phyloP scores from a whole-genome alignment of 106 monocot species.

The Dendrobium huoshanense region DNA sequence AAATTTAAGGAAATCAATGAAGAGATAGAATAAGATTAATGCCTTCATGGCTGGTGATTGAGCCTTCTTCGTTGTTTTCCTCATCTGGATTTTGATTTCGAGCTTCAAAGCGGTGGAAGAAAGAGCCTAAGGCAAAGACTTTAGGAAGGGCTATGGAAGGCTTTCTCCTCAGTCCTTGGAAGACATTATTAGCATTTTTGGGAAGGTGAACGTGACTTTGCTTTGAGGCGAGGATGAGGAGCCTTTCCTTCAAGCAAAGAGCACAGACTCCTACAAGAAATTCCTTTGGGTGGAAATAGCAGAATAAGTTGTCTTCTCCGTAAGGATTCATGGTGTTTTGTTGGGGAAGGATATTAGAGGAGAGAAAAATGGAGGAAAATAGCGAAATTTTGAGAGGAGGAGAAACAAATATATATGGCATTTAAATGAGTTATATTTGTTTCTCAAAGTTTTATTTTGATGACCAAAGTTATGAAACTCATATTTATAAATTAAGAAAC shows the following conservation, averaged over 20 bases:
- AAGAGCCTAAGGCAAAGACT: constrained; percentile 4
- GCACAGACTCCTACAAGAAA: constrained; percentile 64
- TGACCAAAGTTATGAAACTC: too few relatives aligned
- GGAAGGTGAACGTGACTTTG: constrained; percentile 14
- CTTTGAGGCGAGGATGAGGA: constrained; percentile 54
- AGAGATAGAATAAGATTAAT: background rate
- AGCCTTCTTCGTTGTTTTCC: background rate
- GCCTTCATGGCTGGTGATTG: constrained; percentile 6
- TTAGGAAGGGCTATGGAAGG: background rate
- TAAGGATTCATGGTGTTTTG: background rate
- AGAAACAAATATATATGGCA: too few relatives aligned
- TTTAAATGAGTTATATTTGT: too few relatives aligned
- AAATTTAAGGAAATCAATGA: background rate
- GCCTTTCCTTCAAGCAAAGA: constrained; percentile 79
- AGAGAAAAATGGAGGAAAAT: too few relatives aligned
- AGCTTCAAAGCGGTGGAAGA: background rate
- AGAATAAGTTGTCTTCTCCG: constrained; percentile 22
- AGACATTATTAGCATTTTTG: constrained; percentile 11
- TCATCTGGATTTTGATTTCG: background rate
- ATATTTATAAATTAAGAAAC: too few relatives aligned
- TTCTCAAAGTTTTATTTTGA: too few relatives aligned
- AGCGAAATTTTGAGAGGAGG: too few relatives aligned
- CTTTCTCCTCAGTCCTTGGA: background rate
- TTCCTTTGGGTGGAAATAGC: constrained; percentile 72
- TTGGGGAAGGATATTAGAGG: background rate